Base-by-base conservation (phyloP, 768 basidiomycete genomes). In the Tulasnella sp. region DNA sequence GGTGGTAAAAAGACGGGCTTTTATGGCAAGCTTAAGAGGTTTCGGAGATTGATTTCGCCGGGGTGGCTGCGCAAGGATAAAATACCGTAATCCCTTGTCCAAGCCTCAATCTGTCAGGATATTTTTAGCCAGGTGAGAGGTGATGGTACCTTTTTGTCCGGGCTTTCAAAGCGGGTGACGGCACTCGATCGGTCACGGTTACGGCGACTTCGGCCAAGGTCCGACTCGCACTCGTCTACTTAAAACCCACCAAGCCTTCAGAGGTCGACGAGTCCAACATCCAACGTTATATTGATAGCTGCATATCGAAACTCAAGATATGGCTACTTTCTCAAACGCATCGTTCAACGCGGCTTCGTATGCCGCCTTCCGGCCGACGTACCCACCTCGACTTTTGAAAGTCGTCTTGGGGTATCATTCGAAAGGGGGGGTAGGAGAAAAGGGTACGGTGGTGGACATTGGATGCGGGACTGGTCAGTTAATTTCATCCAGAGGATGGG, bases 391-490 rank as follows among this genome's bases (percentile, higher is more conserved):
- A 32, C 82, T 93, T 9, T 92, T 86, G 78, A 85, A 90, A 32
- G 80, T 84, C 47, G 80, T 93, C 52, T 87, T 87, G 76, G 77
- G 81, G 4, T 90, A 87, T 76, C 91, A 93, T 76, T 78, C 76
- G 5, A 73, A 75, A 12, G 74, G 67, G 1, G 74, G 64, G 74
- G 78, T 75, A 19, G 79, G 79, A 2, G 75, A 77, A 69, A 90
- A 86, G 84, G 82, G 86, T 16, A 81, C 80, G 19, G 90, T 89
- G 0, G 82, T 92, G 0, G 92, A 95, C 76, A 78, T 93, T 1
- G 92, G 93, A 4, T 94, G 92, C 79, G 92, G 93, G 34, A 91
- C 92, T n/a, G 90, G 92, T 90, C 72, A 12, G 81, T 77, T 14
- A 35, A 67, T 64, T 40, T 34, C 6, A 67, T 72, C 59, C 71